Conservation (phyloP, 2,329 filamentous ascomycete genomes). For the Penicillium janthinellum region DNA sequence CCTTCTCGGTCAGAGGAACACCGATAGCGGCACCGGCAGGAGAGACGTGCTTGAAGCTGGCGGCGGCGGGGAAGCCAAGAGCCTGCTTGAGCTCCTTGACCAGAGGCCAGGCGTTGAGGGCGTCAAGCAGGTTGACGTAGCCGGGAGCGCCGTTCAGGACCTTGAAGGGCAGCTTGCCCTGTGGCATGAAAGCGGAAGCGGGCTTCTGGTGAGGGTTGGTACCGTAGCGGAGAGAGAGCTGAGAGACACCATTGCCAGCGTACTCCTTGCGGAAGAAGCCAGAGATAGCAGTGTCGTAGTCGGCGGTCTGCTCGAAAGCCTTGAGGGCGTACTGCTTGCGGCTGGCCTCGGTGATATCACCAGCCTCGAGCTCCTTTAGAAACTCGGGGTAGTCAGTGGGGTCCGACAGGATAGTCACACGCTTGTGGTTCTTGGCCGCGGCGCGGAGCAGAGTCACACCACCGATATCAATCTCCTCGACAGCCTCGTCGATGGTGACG, state of each 20-base stretch:
- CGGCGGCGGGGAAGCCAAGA: constrained; percentile 83
- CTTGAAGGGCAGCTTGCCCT: constrained; percentile 86
- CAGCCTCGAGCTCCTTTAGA: constrained; percentile 81
- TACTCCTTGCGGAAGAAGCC: constrained; percentile 99
- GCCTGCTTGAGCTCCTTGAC: constrained; percentile 95
- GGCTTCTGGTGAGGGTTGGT: constrained; percentile 99
- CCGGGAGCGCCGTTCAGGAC: constrained; percentile 86
- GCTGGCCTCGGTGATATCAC: constrained; percentile 81
- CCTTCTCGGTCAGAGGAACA: constrained; percentile 78
- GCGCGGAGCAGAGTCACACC: constrained; percentile 95
- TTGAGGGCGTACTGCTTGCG: constrained; percentile 91
- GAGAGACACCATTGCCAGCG: constrained; percentile 78
- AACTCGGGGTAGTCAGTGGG: constrained; percentile 93
- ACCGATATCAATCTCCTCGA: constrained; percentile 98
- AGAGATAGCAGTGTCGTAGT: constrained; percentile 92
- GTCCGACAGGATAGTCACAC: constrained; percentile 94
- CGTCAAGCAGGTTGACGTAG: constrained; percentile 96
- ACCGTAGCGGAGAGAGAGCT: constrained; percentile 86
- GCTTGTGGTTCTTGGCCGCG: constrained; percentile 95
- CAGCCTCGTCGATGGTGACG: constrained; percentile 92
- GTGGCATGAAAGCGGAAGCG: constrained; percentile 76
- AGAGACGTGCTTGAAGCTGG: constrained; percentile 99
- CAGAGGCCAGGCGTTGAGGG: constrained; percentile 93
- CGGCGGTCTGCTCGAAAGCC: constrained; percentile 96
- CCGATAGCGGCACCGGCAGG: constrained; percentile 95